A percentile compares a stretch with the other conserved stretches of the same genome.
phyloP scores from a whole-genome alignment of 257 asterid genomes.

The Solanum ahanhuiri region DNA sequence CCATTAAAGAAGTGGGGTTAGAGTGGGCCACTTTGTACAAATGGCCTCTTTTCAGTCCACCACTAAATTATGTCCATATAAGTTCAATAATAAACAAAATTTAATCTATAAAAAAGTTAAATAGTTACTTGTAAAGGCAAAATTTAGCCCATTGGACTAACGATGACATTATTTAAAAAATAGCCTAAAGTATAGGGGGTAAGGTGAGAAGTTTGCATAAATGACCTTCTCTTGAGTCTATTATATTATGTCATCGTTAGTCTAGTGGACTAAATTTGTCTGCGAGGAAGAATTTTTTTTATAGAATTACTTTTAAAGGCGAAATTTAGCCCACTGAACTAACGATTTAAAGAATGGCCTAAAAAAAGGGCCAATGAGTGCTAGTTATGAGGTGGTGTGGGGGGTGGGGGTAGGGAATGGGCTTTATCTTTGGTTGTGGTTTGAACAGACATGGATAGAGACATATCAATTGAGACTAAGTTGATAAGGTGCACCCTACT shows the following conservation, averaged over 20 bases:
- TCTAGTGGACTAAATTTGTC: background rate
- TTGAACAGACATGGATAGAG: constrained; percentile 23
- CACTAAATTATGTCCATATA: background rate
- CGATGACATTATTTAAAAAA: background rate
- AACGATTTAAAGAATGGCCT: background rate
- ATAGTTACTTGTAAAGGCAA: background rate
- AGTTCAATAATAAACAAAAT: background rate
- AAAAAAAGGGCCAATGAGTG: background rate
- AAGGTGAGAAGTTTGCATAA: background rate
- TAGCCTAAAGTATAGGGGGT: background rate
- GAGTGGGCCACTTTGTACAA: background rate
- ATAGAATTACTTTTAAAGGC: background rate
- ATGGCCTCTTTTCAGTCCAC: background rate
- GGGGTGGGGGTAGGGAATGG: background rate
- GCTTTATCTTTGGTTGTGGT: background rate
- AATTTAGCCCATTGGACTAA: background rate
- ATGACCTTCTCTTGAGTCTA: background rate
- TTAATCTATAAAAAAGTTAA: background rate
- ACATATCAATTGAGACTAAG: constrained; percentile 7
- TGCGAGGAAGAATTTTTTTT: no score
- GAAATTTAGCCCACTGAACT: background rate
- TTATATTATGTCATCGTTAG: background rate
- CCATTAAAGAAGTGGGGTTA: constrained; percentile 8
- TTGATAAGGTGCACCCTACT: constrained; percentile 16
- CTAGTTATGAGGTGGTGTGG: background rate